Conservation (phyloP, 768 basidiomycete genomes). For the Lentinus tigrinus region DNA sequence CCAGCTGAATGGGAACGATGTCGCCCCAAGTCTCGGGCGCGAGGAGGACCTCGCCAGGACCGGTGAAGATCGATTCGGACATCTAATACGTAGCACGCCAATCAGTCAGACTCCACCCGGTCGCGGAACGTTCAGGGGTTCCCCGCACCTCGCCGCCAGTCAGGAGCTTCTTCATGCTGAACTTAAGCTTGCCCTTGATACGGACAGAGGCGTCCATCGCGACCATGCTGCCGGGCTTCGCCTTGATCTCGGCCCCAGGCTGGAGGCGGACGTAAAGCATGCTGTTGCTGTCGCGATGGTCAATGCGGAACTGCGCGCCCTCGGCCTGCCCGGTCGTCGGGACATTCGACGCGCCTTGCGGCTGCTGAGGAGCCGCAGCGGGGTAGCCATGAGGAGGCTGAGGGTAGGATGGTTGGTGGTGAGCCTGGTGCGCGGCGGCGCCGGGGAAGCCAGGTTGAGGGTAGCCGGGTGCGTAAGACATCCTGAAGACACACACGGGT, state of each 20-base stretch:
- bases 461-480: conserved; percentile 13
- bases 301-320: conserved; percentile 28
- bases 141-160: conserved; percentile 28
- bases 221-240: conserved; percentile 34
- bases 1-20: conserved; percentile 31
- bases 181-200: conserved; percentile 30
- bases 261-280: conserved; percentile 29
- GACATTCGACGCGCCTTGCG: background rate
- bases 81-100: conserved; percentile 12
- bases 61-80: conserved; percentile 29
- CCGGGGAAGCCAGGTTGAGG: conserved; percentile 16
- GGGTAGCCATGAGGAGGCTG: background rate
- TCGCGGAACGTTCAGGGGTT: background rate
- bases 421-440: background rate
- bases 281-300: conserved; percentile 34
- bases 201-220: conserved; percentile 32
- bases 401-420: background rate
- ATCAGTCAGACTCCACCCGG: background rate
- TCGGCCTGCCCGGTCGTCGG: conserved; percentile 27
- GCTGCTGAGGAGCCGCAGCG: background rate
- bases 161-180: conserved; percentile 30
- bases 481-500: background rate
- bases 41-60: conserved; percentile 32
- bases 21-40: conserved; percentile 36
- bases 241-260: conserved; percentile 29